Evolutionary conservation across 2,329 filamentous ascomycete genomes (phyloP), one percentile per base, ranked within the genome.

Genomic region (Penicillium fuscoglaucum): DNA sequence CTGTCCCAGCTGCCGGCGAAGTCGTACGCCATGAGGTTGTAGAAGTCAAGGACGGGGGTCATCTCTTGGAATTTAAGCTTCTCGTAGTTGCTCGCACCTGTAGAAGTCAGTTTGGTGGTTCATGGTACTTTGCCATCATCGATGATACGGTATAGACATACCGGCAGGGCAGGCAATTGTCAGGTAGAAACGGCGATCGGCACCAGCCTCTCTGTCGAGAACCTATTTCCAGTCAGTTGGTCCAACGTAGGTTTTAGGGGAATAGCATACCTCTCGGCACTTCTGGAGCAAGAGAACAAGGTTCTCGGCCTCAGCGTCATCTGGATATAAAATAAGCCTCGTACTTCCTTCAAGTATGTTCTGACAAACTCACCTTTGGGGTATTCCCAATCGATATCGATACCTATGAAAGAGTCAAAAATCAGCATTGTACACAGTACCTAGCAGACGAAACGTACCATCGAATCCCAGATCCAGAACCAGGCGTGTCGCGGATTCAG

Each of bases 1-100:
- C 76, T 66, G 69, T 92, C 90, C 92, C 91, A 97, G 3, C 86
- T 88, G 3, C 93, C 93, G 12, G 91, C 87, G 69, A 87, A 95
- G 74, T 96, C 91, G 74, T 95, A 96, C 1, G 89, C 90, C 91
- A 96, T 96, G 13, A 79, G 68, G 60, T 83, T 83, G 74, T 80
- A 83, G 68, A 83, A 83, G 60, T 83, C 81, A 7, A 83, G 72
- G 47, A 79, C 74, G 15, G 69, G 49, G 63, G 80, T 74, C 80
- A 83, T 82, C 15, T 69, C 73, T 5, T 68, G 63, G 10, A 82
- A 70, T n/a, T 76, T 71, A 55, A 83, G 67, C 17, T 69, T 74
- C 35, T 76, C 70, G 65, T 81, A 82, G 63, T 81, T 76, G 19
- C 65, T 61, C 0, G 80, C 71, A 13, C 79, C 78, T 71, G 52